Base-by-base conservation (phyloP, 768 basidiomycete species). In the Podaxis rugospora region DNA sequence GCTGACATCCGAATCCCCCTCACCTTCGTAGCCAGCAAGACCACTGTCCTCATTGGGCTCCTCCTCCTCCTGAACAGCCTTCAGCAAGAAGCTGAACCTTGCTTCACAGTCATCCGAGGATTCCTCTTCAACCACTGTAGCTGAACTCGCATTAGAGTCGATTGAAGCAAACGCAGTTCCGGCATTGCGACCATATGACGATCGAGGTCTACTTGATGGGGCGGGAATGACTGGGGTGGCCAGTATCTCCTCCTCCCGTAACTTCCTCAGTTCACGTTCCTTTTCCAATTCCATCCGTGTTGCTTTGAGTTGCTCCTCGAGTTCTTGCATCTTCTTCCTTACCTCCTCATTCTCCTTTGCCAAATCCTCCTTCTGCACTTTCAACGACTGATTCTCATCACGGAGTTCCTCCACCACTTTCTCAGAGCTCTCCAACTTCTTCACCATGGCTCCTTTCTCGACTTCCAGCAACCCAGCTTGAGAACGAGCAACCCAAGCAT, bases 401-500 rank as follows among this genome's bases (percentile, higher is more conserved):
- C 70, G 67, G 39, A 75, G 65, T 28, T 59, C 65, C 21, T 67
- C 63, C 11, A 75, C 49, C n/a, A 61, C 57, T 60, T 72, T 68
- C 57, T 75, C 75, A 60, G 74, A 68, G 68, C 68, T 72, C 35
- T 76, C 74, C 27, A 85, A 65, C 44, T 75, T 75, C 69, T 80
- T 83, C 66, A 81, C 80, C 50, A 89, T 70, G 2, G 76, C 75
- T n/a, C 70, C 71, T 65, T 87, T 89, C 73, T 91, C 90, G 18
- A 84, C 78, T 69, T 91, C 86, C 47, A 90, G 64, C 58, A 90
- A 66, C 6, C 85, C 81, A 5, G 85, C 75, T 42, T 82, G 84
- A 49, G 92, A 92, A 13, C 90, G 81, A n/a, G 90, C 87, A 42
- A 93, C 82, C 87, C 90, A 93, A 1, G 87, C 88, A 59, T 95